Evolutionary conservation across 2,329 filamentous ascomycete genomes (phyloP).

Genomic region (Botryosphaeria dothidea): DNA sequence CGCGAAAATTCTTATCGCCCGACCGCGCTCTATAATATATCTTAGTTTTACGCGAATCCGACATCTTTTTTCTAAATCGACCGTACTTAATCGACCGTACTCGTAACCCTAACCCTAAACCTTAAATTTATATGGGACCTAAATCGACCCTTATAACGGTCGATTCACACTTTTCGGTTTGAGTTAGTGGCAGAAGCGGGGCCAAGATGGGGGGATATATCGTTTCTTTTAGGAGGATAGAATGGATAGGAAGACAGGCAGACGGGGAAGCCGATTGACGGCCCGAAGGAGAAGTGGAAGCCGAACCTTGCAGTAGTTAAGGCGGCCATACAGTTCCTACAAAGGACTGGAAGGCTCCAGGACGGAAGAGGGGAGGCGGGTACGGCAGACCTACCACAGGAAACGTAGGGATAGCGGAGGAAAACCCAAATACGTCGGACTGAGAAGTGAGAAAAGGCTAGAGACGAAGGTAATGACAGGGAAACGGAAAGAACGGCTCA

Average conservation of each 20-base stretch:
- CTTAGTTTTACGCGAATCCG: too few species aligned
- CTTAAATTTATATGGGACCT: too few species aligned
- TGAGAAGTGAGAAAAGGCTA: neutral
- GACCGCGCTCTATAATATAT: too few species aligned
- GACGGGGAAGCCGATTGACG: neutral
- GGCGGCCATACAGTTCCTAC: neutral
- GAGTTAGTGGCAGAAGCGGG: neutral
- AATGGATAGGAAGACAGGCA: neutral
- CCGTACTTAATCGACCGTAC: too few species aligned
- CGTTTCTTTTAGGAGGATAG: neutral
- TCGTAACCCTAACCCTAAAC: too few species aligned
- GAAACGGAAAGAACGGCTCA: neutral
- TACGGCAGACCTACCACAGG: neutral
- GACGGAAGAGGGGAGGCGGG: neutral
- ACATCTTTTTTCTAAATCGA: too few species aligned
- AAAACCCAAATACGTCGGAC: too few species aligned
- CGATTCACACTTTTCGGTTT: too few species aligned
- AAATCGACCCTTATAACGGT: too few species aligned
- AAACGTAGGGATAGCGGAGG: too few species aligned
- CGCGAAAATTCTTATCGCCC: too few species aligned
- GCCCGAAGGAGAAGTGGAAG: constrained; percentile 1
- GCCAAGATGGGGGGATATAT: neutral
- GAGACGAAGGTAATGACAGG: neutral
- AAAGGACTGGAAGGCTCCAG: neutral
- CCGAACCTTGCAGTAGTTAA: neutral